Evolutionary conservation across 306 rosid species (phyloP), one percentile per base, ranked within the genome.

Genomic region (Pyrus pyrifolia): DNA sequence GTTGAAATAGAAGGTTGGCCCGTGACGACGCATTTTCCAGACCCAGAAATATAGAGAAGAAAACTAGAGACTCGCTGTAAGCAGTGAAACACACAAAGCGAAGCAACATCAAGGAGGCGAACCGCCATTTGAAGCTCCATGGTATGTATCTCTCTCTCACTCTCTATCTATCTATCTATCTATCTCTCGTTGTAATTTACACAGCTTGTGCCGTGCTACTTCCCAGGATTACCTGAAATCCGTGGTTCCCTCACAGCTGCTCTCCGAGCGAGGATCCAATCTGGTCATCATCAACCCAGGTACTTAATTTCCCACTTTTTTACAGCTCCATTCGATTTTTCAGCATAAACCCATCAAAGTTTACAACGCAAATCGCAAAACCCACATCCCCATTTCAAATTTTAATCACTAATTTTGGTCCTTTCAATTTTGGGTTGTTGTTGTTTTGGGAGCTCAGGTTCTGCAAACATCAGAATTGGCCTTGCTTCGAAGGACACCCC

Each of bases 261-360:
- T 92, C 76, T 75, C 91, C 63, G 97, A 95, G 75, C 87, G 97
- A 83, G 97, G 99, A 61, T 92, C 97, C 82, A 92, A 95, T 83
- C 77, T 95, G 23, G 92, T 95, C 84, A 93, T 95, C 40, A 88
- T 89, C 80, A 95, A 90, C 86, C 97, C 97, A 67, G 99, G 99
- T 90, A 83, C 13, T 14, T 45, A 22, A 14, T 44, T 15, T 23
- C 57, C 13, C 23, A 23, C 13, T 14, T 68, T 25, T 46, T 6
- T 8, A 44, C 21, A 68, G 1, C 60, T 44, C 45, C 18, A 15
- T n/a, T 42, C 51, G 9, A 72, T 31, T 78, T 64, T 31, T 77
- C 62, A n/a, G 58, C 60, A 51, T 3, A 68, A 13, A 68, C 79
- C 62, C 67, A 69, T 79, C 13, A 73, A 19, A 13, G 12, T 65